These are phyloP conservation scores for Candolleomyces aberdarensis DNA, from an alignment of 768 basidiomycete species.

Conservation along the genomic window DNA sequence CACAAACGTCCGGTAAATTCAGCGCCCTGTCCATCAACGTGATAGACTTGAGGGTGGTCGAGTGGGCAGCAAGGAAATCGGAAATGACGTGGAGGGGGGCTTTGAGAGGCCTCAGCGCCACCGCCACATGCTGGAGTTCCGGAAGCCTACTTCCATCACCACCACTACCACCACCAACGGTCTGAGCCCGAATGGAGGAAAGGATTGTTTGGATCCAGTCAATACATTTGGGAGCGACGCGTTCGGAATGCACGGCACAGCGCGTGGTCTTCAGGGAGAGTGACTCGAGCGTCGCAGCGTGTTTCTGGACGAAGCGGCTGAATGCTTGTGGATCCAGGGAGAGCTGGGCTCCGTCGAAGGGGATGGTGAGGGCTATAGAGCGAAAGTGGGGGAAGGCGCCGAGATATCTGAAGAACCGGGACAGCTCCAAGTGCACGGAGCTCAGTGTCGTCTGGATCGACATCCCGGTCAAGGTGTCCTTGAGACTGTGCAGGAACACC, in stretches of 20 bases:
- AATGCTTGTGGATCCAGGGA: constrained; percentile 26
- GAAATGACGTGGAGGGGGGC: constrained; percentile 26
- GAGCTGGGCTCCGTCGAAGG: constrained; percentile 43
- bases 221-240: constrained; percentile 25
- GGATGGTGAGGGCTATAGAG: constrained; percentile 39
- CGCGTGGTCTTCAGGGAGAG: constrained; percentile 33
- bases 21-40: too few relatives aligned
- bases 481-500: constrained; percentile 44
- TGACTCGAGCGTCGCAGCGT: constrained; percentile 30
- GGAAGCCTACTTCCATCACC: constrained; percentile 16
- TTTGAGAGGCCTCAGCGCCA: constrained; percentile 39
- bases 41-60: neutral
- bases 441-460: constrained; percentile 31
- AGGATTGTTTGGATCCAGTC: constrained; percentile 43
- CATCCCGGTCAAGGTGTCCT: constrained; percentile 33
- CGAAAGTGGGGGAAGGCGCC: constrained; percentile 37
- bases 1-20: too few relatives aligned
- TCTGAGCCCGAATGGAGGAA: constrained; percentile 19
- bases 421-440: constrained; percentile 38
- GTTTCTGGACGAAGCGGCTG: constrained; percentile 32
- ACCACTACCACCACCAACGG: too few relatives aligned
- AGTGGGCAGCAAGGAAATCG: constrained; percentile 13
- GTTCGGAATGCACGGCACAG: constrained; percentile 16
- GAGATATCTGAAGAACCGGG: constrained; percentile 33
- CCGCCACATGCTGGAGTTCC: constrained; percentile 26